Base-by-base conservation (phyloP, 2,329 filamentous ascomycete genomes). In the Beauveria sp. region DNA sequence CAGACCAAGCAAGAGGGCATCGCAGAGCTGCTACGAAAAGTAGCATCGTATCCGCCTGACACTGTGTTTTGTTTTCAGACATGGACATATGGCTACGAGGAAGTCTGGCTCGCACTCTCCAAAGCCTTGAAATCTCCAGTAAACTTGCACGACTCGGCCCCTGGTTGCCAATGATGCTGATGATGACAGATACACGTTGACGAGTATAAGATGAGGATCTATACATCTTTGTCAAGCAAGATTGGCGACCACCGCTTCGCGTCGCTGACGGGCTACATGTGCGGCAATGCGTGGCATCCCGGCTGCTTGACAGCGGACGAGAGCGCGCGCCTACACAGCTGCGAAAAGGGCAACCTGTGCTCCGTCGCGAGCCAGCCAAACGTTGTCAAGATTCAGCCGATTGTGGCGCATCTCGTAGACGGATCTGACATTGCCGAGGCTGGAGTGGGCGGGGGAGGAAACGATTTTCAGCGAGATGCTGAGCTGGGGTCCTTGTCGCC, bases 41-140 rank as follows among this genome's bases (percentile, higher is more conserved):
- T 96, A 0, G 72, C 76, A 0, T 70, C 75, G 26, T 96, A 93
- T 70, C 88, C 92, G 0, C 64, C 77, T 1, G 84, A 91, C 44
- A 96, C 91, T 0, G 72, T 88, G 1, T 97, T 96, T 68, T 89
- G 96, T 71, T 81, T 97, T 51, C 84, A 92, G 61, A 84, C 91
- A 1, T 96, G 92, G 92, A 97, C 93, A 0, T 94, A 94, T 69
- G 81, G 80, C 0, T 96, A 97, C 64, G 92, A 97, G 70, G 89
- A 96, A 57, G 91, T 96, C 0, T 97, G 92, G 92, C 78, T 92
- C 62, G 88, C 91, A 0, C 75, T 97, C 0, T 87, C 91, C 0
- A 82, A 86, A 24, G 84, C 85, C 12, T 76, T 97, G 0, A 75
- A 83, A 6, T 87, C 87, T 3, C 81, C 79, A 69, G 87, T 87